Conservation (phyloP, 2,329 filamentous ascomycete genomes). For the Lasiodiplodia sp. region DNA sequence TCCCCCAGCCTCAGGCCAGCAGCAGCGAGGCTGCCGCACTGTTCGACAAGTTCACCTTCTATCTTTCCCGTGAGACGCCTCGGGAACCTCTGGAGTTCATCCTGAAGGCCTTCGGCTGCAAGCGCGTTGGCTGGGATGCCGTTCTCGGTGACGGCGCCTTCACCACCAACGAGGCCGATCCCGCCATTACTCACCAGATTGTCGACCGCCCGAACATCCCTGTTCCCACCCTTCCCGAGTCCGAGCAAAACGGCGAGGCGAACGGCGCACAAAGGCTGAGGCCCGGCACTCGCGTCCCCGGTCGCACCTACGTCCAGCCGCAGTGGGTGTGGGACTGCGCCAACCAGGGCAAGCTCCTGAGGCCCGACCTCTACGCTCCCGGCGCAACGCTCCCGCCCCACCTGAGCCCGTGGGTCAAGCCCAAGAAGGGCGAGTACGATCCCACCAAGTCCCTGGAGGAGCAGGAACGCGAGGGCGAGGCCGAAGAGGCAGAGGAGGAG, state of each 20-base stretch:
- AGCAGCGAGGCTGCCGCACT: slow-evolving; percentile 74
- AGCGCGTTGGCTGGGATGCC: slow-evolving; percentile 92
- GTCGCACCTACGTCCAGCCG: slow-evolving; percentile 90
- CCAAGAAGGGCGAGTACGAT: slow-evolving; percentile 86
- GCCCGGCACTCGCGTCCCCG: slow-evolving; percentile 76
- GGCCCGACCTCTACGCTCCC: slow-evolving; percentile 86
- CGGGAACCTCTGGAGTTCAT: slow-evolving; percentile 91
- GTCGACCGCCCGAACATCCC: slow-evolving; percentile 83
- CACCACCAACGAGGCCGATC: slow-evolving; percentile 86
- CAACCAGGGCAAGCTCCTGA: slow-evolving; percentile 88
- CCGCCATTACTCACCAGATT: slow-evolving; percentile 93
- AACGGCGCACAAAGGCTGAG: slow-evolving; percentile 34
- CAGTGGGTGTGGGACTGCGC: slow-evolving; percentile 99
- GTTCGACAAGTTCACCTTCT: slow-evolving; percentile 90
- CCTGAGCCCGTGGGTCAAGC: slow-evolving; percentile 93
- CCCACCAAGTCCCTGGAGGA: slow-evolving; percentile 85
- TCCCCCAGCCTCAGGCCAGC: slow-evolving; percentile 77
- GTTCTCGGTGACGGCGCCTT: slow-evolving; percentile 91
- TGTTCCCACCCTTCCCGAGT: slow-evolving; percentile 45
- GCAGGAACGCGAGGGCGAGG: slow-evolving; percentile 87
- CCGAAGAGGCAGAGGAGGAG: slow-evolving; percentile 71
- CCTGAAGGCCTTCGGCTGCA: slow-evolving; percentile 92
- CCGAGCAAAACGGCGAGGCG: slow-evolving; percentile 50
- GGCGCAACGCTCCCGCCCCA: slow-evolving; percentile 91
- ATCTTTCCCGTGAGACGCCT: slow-evolving; percentile 91